Evolutionary conservation across 495 filamentous ascomycete genomes (phyloP), one percentile per base, ranked within the genome.

Genomic region (Aeminium ludgeri): DNA sequence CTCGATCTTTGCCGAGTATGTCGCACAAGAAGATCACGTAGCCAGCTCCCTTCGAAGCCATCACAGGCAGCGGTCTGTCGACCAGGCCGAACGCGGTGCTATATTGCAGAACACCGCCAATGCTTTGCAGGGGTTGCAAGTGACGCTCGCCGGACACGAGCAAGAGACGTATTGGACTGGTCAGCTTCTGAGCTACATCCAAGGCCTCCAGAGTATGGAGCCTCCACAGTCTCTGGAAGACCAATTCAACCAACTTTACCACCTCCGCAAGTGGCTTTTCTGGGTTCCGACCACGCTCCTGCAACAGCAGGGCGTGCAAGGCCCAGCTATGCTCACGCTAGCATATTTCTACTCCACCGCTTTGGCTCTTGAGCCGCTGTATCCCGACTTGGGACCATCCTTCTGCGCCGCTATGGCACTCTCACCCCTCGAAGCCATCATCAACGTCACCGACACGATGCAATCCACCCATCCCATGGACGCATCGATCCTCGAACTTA

Each of bases 261-360:
- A 80, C 6, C 69, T 97, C 13, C 77, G 86, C 32, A 73, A 77
- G 42, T 95, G 91, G 86, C 71, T 96, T 16, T 92, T 95, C 63
- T 97, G 86, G 82, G 69, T 94, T 34, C 91, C 91, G 2, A 73
- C 83, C 39, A 64, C 66, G 48, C 71, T 71, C 45, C 64, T 82
- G 28, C 70, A 69, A 17, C 73, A 75, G 44, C n/a, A 29, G 12
- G 34, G 40, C 8, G 42, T 41, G 15, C 48, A 51, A 36, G 65
- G 72, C 3, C 75, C 73, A 25, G 74, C 78, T 15, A 65, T 95
- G 58, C 65, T 95, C 16, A 70, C 92, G 25, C 73, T 97, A 29
- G 80, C 86, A 7, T 80, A 96, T 54, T 87, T 93, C 60, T 95
- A 93, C 57, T 85, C 82, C 3, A 71, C 82, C 23, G 86, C 82